A percentile compares a stretch with the other conserved stretches of the same genome.
Evolutionary conservation across 225 moss, liverwort and hornwort species (phyloP).

Genomic region (Antitrichia curtipendula): DNA sequence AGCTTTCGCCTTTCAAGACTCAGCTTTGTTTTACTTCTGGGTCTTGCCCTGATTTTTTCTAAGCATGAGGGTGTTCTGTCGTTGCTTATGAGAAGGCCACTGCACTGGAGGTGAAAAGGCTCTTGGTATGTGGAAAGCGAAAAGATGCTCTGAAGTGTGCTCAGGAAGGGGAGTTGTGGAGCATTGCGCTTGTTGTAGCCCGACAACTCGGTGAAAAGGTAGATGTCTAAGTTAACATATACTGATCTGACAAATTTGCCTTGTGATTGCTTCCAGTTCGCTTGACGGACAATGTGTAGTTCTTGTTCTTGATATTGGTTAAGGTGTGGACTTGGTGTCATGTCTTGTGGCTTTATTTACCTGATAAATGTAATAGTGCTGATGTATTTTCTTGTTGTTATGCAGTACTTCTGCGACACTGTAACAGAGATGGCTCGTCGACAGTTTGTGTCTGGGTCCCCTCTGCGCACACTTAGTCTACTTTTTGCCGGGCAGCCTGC

Average conservation of each 20-base stretch:
- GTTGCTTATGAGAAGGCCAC: slow-evolving; percentile 39
- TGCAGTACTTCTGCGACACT: slow-evolving; percentile 75
- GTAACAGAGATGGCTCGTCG: slow-evolving; percentile 69
- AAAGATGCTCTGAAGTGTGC: slow-evolving; percentile 86
- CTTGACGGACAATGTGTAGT: not conserved
- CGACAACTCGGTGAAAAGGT: slow-evolving; percentile 99
- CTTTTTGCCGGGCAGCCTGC: slow-evolving; percentile 93
- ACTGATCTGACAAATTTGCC: not conserved
- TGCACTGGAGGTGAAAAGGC: slow-evolving; percentile 65
- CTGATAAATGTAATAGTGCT: not conserved
- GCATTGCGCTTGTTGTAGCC: slow-evolving; percentile 75
- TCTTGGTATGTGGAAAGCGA: slow-evolving; percentile 78
- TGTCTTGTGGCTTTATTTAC: not conserved
- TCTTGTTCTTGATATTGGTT: not conserved
- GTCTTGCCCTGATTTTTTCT: not conserved
- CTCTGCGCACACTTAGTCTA: slow-evolving; percentile 71
- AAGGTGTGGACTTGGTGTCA: not conserved
- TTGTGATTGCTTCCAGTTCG: not conserved
- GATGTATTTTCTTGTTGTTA: slow-evolving; percentile 18
- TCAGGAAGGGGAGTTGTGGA: slow-evolving; percentile 85
- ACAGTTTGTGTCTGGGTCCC: slow-evolving; percentile 67
- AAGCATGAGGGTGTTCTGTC: not conserved
- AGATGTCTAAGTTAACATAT: not conserved
- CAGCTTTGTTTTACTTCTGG: not conserved
- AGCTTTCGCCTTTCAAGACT: not conserved